These are phyloP conservation scores for Dactylonectria macrodidyma DNA, from an alignment of 2,329 filamentous ascomycete genomes.

Conservation along the genomic window DNA sequence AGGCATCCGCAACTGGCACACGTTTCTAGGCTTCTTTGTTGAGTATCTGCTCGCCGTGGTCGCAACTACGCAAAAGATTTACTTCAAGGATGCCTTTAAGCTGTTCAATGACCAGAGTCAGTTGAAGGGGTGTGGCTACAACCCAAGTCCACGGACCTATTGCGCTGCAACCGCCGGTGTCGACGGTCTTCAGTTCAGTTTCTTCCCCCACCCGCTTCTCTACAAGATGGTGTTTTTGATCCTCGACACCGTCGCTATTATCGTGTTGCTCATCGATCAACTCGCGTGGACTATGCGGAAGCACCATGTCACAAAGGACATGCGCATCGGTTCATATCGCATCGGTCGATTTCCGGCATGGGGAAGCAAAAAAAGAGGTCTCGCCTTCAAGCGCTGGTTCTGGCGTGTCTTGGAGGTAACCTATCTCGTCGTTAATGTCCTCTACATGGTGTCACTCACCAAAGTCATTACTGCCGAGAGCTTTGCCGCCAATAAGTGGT, in stretches of 20 bases:
- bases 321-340: slow-evolving; percentile 50
- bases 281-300: slow-evolving; percentile 56
- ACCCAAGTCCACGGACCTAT: slow-evolving; percentile 57
- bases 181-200: slow-evolving; percentile 52
- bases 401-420: slow-evolving; percentile 55
- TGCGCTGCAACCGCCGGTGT: slow-evolving; percentile 54
- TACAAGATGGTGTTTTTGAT: slow-evolving; percentile 57
- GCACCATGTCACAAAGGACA: slow-evolving; percentile 51
- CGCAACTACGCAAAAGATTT: slow-evolving; percentile 55
- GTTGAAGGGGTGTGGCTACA: slow-evolving; percentile 52
- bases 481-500: slow-evolving; percentile 54
- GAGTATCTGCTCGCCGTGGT: slow-evolving; percentile 57
- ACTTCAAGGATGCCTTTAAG: slow-evolving; percentile 53
- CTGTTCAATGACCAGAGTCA: slow-evolving; percentile 52
- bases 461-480: slow-evolving; percentile 55
- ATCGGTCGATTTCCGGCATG: slow-evolving; percentile 52
- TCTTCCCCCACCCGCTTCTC: slow-evolving; percentile 56
- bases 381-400: slow-evolving; percentile 49
- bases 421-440: slow-evolving; percentile 56
- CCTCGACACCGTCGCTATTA: slow-evolving; percentile 55
- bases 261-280: slow-evolving; percentile 53
- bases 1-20: slow-evolving; percentile 58
- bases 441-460: slow-evolving; percentile 56
- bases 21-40: slow-evolving; percentile 56
- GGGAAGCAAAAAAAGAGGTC: slow-evolving; percentile 47